phyloP scores from a whole-genome alignment of 2,329 filamentous ascomycete species.

The Colletotrichum sp. region DNA sequence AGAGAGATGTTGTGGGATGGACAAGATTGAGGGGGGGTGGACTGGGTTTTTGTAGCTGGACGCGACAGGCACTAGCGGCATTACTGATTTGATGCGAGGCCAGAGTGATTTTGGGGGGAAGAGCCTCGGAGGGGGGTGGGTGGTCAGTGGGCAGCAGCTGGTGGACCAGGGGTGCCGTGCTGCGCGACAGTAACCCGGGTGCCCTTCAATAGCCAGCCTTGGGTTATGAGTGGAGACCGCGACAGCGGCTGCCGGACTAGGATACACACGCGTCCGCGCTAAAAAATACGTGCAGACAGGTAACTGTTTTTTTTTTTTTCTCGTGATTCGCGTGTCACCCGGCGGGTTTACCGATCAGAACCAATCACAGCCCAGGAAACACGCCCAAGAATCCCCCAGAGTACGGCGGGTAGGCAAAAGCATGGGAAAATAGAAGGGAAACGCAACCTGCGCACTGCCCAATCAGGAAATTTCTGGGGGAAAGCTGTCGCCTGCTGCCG shows the following conservation, averaged over 20 bases:
- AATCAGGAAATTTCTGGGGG: slow-evolving; percentile 7
- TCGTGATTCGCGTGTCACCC: not conserved
- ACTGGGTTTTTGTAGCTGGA: slow-evolving; percentile 66
- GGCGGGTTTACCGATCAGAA: not conserved
- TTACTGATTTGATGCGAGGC: slow-evolving; percentile 58
- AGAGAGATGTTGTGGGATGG: slow-evolving; percentile 51
- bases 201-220: not conserved
- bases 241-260: not conserved
- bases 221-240: not conserved
- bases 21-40: slow-evolving; percentile 55
- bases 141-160: not conserved
- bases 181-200: not conserved
- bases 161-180: not conserved
- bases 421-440: not conserved
- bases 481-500: not conserved
- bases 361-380: not conserved
- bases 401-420: not conserved
- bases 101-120: slow-evolving; percentile 31
- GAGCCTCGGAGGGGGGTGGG: not conserved
- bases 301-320: slow-evolving; percentile 3
- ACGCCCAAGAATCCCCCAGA: not conserved
- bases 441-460: not conserved
- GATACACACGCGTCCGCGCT: slow-evolving; percentile 22
- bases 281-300: slow-evolving; percentile 19
- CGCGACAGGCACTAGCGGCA: slow-evolving; percentile 52